A percentile compares a stretch with the other conserved stretches of the same genome.
Conservation (phyloP, 163 green algal genomes). For the Scenedesmus sp. region DNA sequence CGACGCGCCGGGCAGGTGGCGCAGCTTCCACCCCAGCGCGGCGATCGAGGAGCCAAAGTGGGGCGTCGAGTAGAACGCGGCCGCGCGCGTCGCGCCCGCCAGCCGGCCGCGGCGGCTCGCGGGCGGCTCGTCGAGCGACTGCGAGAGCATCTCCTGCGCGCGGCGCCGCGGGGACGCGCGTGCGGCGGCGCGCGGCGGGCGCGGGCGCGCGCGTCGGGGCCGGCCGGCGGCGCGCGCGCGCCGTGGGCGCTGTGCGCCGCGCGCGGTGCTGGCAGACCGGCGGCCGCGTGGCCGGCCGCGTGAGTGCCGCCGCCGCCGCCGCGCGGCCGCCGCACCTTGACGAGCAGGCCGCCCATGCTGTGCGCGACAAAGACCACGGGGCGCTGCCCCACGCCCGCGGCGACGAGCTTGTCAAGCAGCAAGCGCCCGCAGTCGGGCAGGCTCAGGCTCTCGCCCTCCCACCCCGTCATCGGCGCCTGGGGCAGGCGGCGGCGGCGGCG, state of each 20-base stretch:
- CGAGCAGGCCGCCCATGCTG: slow-evolving; percentile 86
- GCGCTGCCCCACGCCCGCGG: slow-evolving; percentile 86
- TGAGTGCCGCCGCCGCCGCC: no score
- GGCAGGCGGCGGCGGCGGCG: background rate
- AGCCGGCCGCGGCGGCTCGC: slow-evolving; percentile 45
- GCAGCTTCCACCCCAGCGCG: slow-evolving; percentile 85
- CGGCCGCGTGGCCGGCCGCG: no score
- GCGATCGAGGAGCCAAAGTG: slow-evolving; percentile 88
- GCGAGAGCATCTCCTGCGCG: slow-evolving; percentile 44
- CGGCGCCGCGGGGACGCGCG: no score
- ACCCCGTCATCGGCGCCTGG: slow-evolving; percentile 54
- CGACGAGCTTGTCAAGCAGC: slow-evolving; percentile 78
- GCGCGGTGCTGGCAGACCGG: no score
- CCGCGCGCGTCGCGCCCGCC: slow-evolving; percentile 54
- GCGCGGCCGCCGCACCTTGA: slow-evolving; percentile 73
- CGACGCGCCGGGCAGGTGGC: slow-evolving; percentile 76
- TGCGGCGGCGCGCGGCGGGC: no score
- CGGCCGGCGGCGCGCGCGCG: no score
- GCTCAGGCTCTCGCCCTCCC: slow-evolving; percentile 72
- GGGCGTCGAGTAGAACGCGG: slow-evolving; percentile 89
- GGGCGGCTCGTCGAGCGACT: slow-evolving; percentile 20
- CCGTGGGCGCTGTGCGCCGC: no score
- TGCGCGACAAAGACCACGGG: slow-evolving; percentile 92
- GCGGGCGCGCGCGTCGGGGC: no score
- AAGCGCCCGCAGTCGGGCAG: slow-evolving; percentile 74